Evolutionary conservation across 306 rosid genomes (phyloP).

Genomic region (Vigna radiata): DNA sequence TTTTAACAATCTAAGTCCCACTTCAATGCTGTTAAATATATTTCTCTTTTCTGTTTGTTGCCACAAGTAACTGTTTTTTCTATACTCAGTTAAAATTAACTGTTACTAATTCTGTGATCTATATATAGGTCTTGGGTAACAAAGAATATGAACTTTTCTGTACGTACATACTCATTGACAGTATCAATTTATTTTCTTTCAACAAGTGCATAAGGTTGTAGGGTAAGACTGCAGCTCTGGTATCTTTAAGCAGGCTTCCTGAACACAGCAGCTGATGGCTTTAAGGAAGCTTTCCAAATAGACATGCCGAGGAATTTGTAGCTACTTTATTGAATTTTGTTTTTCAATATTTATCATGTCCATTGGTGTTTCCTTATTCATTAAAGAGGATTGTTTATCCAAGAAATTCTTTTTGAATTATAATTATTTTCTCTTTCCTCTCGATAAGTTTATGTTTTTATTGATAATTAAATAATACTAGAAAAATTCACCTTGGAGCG

Average conservation of each 20-base stretch:
- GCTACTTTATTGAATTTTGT: background rate
- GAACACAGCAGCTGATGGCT: conserved; percentile 10
- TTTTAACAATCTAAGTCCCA: conserved; percentile 5
- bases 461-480: background rate
- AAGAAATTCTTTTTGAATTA: conserved; percentile 18
- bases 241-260: conserved; percentile 2
- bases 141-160: too few relatives aligned
- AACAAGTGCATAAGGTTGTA: background rate
- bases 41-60: too few relatives aligned
- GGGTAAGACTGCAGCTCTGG: background rate
- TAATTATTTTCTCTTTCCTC: conserved; percentile 36
- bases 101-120: too few relatives aligned
- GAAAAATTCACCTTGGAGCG: conserved; percentile 81
- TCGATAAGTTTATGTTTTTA: background rate
- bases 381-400: conserved; percentile 6
- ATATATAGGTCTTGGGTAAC: too few relatives aligned
- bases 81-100: too few relatives aligned
- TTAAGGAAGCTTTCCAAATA: conserved; percentile 25
- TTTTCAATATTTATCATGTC: background rate
- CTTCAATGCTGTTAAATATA: background rate
- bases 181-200: too few relatives aligned
- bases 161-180: too few relatives aligned
- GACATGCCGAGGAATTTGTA: conserved; percentile 3
- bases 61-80: too few relatives aligned
- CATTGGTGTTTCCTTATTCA: conserved; percentile 24